phyloP scores from a whole-genome alignment of 768 basidiomycete genomes.

The Suillus subaureus region DNA sequence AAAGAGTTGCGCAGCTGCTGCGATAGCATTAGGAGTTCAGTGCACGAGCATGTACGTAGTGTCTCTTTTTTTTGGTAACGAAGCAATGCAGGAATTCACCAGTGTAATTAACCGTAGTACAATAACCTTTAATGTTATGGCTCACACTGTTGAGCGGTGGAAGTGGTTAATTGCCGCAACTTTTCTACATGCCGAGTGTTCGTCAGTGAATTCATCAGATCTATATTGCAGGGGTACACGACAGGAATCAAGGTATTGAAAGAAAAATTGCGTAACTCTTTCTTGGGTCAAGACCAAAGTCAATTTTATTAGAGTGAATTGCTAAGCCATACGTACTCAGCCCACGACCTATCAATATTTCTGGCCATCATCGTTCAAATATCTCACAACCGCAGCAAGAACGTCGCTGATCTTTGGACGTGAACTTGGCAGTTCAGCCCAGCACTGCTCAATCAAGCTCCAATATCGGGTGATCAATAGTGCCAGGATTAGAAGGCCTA shows the following conservation, averaged over 20 bases:
- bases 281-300: not conserved
- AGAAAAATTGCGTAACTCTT: not conserved
- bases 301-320: not conserved
- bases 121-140: not conserved
- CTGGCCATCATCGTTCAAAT: not conserved
- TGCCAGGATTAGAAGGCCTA: not conserved
- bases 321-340: not conserved
- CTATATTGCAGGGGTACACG: not conserved
- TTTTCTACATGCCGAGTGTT: not conserved
- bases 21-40: conserved; percentile 3
- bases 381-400: conserved; percentile 10
- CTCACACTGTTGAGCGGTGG: not conserved
- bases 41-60: not conserved
- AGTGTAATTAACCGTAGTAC: not conserved
- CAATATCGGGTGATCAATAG: not conserved
- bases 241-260: not conserved
- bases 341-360: not conserved
- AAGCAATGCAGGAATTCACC: not conserved
- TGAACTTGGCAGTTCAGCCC: not conserved
- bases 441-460: not conserved
- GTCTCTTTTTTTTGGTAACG: not conserved
- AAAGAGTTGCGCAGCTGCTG: conserved; percentile 17
- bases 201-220: not conserved
- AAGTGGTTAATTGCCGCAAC: not conserved
- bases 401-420: not conserved